Evolutionary conservation across 2,329 filamentous ascomycete genomes (phyloP), one percentile per base, ranked within the genome.

Genomic region (Paraphoma sp.): DNA sequence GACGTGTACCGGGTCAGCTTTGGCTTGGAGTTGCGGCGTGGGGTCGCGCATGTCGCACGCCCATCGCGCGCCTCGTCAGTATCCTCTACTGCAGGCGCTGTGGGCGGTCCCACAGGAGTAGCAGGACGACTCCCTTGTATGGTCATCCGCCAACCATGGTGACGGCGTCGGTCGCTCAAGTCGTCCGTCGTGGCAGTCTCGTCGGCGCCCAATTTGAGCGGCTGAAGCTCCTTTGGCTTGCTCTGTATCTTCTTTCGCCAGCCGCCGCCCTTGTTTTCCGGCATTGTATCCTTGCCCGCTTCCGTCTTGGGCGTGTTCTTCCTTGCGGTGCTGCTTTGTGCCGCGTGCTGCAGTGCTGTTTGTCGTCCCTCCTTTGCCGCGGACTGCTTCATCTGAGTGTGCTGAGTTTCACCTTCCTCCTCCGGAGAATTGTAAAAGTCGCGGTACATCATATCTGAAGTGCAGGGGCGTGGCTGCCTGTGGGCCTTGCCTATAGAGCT

Each of bases 1-100:
- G 76, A 76, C 12, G 80, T 75, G 64, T 79, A 79, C 4, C 73
- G 73, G 16, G 71, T 67, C 16, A 79, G 61, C 51, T 78, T 79
- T 6, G 79, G 78, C 54, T 71, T 77, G n/a, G 76, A 59, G 9
- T 72, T 56, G 45, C 60, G 67, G 29, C 60, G 77, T 12, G 76
- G 70, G 11, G 70, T 68, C 6, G 71, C 57, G 1, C 63, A 54
- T 29, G 68, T 66, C 18, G 68, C 69, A 11, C 69, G 69, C 46
- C 79, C 77, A 38, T 62, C 69, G 6, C 57, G 62, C 31, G 52
- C 46, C 28, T 73, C 71, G 10, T 72, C 65, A 3, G 33, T 45
- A 12, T 75, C 63, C 6, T 75, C 71, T 7, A 62, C 48, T 31
- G 67, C 56, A 14, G 73, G 52, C 30, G 56, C 53, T 8, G 59